Percentiles rank a stretch among this genome's conserved stretches.
Evolutionary conservation across 2,329 filamentous ascomycete species (phyloP).

Genomic region (Orbilia javanica): DNA sequence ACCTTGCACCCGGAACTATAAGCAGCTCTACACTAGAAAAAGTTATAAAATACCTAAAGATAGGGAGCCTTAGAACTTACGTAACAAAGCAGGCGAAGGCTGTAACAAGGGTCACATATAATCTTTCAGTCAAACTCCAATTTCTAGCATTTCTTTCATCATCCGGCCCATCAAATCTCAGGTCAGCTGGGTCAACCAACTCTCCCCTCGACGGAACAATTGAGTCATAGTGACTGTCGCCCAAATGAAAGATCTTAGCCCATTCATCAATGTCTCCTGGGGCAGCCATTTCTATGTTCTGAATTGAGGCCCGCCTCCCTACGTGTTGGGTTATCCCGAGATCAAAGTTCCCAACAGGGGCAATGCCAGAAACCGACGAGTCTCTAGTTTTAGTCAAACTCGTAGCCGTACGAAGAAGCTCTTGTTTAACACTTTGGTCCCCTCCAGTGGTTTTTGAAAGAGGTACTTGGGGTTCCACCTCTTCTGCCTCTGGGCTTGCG

Average conservation of each 20-base stretch:
- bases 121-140: constrained; percentile 29
- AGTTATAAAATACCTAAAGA: not conserved
- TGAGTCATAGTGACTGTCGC: not conserved
- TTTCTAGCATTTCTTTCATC: constrained; percentile 52
- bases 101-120: constrained; percentile 44
- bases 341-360: not conserved
- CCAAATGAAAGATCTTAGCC: constrained; percentile 5
- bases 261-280: constrained; percentile 20
- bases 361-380: not conserved
- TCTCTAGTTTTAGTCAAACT: not conserved
- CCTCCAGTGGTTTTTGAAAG: not conserved
- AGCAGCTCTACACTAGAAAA: not conserved
- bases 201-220: not conserved
- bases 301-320: not conserved
- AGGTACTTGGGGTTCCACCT: not conserved
- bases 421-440: not conserved
- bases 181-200: constrained; percentile 33
- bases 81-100: constrained; percentile 50
- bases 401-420: not conserved
- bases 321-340: not conserved
- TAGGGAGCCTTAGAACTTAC: constrained; percentile 41
- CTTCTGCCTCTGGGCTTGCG: not conserved
- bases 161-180: constrained; percentile 46
- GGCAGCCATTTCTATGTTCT: constrained; percentile 25
- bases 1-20: not conserved